Percentiles rank a stretch among this genome's conserved stretches.
phyloP scores from a whole-genome alignment of 805 yeast species.

The Saturnispora besseyi region DNA sequence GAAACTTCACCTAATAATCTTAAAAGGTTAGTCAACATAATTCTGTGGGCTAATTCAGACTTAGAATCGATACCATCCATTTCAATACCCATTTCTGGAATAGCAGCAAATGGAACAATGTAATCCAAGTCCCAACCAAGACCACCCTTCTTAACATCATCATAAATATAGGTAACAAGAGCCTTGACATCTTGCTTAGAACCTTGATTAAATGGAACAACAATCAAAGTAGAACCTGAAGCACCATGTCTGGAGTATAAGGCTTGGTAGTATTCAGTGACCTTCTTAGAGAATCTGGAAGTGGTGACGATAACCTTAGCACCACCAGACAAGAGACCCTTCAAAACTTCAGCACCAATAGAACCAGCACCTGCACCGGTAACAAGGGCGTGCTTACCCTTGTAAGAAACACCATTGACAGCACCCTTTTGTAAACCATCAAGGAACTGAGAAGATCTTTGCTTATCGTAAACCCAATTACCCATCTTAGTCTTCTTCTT shows the following conservation, averaged over 20 bases:
- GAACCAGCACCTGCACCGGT: conserved; percentile 99
- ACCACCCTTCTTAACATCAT: conserved; percentile 76
- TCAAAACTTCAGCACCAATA: conserved; percentile 93
- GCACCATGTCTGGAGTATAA: conserved; percentile 92
- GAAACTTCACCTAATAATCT: conserved; percentile 89
- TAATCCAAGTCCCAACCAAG: conserved; percentile 97
- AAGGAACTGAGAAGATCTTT: conserved; percentile 66
- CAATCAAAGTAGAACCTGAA: conserved; percentile 81
- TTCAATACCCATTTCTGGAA: conserved; percentile 97
- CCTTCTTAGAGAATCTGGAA: conserved; percentile 86
- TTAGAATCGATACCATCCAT: conserved; percentile 86
- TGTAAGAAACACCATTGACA: conserved; percentile 84
- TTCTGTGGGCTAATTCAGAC: conserved; percentile 96
- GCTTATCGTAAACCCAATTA: conserved; percentile 76
- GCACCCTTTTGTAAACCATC: conserved; percentile 93
- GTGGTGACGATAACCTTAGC: conserved; percentile 96
- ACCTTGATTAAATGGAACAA: conserved; percentile 98
- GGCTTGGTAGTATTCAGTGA: conserved; percentile 91
- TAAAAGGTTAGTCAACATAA: conserved; percentile 92
- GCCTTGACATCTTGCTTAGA: conserved; percentile 89
- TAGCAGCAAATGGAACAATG: conserved; percentile 96
- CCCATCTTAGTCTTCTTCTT: conserved; percentile 68
- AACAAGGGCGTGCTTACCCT: conserved; percentile 78
- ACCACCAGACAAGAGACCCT: conserved; percentile 95
- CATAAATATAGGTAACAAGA: conserved; percentile 76